Conservation (phyloP, 2,329 filamentous ascomycete genomes). For the Huntiella abstrusa region DNA sequence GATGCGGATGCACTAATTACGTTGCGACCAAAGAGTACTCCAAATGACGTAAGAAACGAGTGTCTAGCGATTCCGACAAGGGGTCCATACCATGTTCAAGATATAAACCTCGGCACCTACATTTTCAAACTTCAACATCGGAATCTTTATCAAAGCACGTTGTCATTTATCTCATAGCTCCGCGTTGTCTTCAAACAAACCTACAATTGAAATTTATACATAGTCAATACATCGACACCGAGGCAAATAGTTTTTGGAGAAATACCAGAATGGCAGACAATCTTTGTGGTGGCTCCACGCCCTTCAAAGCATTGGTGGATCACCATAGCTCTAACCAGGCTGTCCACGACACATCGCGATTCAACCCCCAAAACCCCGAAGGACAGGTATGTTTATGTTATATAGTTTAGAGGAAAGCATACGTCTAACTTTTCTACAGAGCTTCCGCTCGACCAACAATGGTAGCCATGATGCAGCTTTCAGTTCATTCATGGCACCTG, state of each 20-base stretch:
- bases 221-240: background rate
- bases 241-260: background rate
- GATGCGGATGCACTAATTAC: no score
- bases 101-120: background rate
- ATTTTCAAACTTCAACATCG: no score
- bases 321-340: constrained; percentile 22
- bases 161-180: background rate
- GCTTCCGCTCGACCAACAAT: no score
- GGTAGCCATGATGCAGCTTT: no score
- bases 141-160: background rate
- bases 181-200: background rate
- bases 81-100: no score
- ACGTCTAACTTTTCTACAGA: no score
- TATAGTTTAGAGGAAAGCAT: background rate
- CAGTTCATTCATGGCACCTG: no score
- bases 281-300: constrained; percentile 24
- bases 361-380: background rate
- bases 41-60: no score
- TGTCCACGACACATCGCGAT: constrained; percentile 22
- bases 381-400: background rate
- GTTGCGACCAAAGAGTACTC: no score
- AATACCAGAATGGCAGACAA: constrained; percentile 21
- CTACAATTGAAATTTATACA: background rate
- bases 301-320: constrained; percentile 25
- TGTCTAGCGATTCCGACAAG: no score